Conservation (phyloP, 169 alveolate genomes). For the Amoebophrya sp. region DNA sequence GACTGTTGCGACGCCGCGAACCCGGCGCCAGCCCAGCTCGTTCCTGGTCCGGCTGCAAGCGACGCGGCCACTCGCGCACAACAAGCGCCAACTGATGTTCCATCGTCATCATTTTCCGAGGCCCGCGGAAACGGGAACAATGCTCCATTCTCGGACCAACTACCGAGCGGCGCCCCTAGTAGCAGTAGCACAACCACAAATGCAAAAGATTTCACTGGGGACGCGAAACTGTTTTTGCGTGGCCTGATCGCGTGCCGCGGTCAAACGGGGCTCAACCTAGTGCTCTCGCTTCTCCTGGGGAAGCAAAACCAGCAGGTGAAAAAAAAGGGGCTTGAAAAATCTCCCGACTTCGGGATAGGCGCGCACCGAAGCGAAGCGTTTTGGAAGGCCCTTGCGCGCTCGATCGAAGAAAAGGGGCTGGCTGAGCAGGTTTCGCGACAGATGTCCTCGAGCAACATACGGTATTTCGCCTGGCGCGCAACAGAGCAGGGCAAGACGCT, state of each 20-base stretch:
- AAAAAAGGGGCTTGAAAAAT: background rate
- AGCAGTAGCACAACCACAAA: background rate
- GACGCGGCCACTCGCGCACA: too few relatives aligned
- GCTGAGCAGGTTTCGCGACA: background rate
- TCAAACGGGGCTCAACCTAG: background rate
- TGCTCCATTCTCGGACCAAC: too few relatives aligned
- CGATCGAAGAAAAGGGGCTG: background rate
- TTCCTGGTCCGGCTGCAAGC: too few relatives aligned
- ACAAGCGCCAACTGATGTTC: too few relatives aligned
- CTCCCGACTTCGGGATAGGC: background rate
- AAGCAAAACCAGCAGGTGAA: background rate
- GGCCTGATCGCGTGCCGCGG: background rate
- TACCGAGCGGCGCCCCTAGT: too few relatives aligned
- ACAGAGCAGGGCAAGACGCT: background rate
- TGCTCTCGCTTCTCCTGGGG: background rate
- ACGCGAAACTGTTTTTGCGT: background rate
- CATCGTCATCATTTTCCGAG: too few relatives aligned
- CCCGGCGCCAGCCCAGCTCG: background rate
- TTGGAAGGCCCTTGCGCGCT: background rate
- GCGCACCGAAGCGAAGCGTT: background rate
- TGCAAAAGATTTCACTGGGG: background rate
- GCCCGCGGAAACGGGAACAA: too few relatives aligned
- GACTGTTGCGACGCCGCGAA: background rate
- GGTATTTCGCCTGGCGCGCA: background rate
- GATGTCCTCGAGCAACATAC: background rate